These are phyloP conservation scores for Pichia sp. DNA, from an alignment of 1,139 yeast genomes.

Conservation along the genomic window DNA sequence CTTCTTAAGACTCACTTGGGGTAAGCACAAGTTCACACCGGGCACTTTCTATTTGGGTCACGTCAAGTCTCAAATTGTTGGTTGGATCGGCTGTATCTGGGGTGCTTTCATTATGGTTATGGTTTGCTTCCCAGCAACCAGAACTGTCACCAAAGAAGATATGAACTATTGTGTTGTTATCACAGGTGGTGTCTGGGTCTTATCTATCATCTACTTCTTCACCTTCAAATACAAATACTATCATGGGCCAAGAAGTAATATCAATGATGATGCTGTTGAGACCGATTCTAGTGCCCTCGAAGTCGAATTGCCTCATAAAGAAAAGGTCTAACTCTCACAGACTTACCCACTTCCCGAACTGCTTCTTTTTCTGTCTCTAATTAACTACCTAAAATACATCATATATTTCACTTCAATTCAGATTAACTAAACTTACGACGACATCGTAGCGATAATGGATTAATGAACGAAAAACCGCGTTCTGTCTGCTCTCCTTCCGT, in stretches of 20 bases:
- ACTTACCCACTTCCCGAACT: too few relatives aligned
- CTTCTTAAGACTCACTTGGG: slow-evolving; percentile 39
- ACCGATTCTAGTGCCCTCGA: slow-evolving; percentile 10
- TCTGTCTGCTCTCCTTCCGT: too few relatives aligned
- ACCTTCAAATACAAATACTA: slow-evolving; percentile 41
- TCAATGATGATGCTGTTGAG: slow-evolving; percentile 17
- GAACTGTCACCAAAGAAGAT: slow-evolving; percentile 29
- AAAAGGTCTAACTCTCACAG: slow-evolving; percentile 3
- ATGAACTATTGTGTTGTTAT: slow-evolving; percentile 58
- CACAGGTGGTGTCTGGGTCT: slow-evolving; percentile 41
- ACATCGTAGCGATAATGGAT: too few relatives aligned
- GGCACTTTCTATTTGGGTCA: slow-evolving; percentile 60
- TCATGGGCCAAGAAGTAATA: slow-evolving; percentile 43
- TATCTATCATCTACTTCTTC: slow-evolving; percentile 36
- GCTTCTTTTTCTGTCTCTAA: too few relatives aligned
- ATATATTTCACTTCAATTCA: too few relatives aligned
- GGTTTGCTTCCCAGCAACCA: slow-evolving; percentile 32
- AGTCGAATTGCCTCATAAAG: slow-evolving; percentile 1
- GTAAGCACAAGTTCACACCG: slow-evolving; percentile 45
- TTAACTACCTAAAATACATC: too few relatives aligned
- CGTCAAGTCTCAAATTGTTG: slow-evolving; percentile 35
- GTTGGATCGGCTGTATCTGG: slow-evolving; percentile 26
- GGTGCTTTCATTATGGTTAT: slow-evolving; percentile 27
- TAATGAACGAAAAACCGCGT: too few relatives aligned
- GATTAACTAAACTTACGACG: too few relatives aligned